Evolutionary conservation across 1,284 basidiomycete species (phyloP), one percentile per base, ranked within the genome.

Genomic region (Ganoderma lucidum): DNA sequence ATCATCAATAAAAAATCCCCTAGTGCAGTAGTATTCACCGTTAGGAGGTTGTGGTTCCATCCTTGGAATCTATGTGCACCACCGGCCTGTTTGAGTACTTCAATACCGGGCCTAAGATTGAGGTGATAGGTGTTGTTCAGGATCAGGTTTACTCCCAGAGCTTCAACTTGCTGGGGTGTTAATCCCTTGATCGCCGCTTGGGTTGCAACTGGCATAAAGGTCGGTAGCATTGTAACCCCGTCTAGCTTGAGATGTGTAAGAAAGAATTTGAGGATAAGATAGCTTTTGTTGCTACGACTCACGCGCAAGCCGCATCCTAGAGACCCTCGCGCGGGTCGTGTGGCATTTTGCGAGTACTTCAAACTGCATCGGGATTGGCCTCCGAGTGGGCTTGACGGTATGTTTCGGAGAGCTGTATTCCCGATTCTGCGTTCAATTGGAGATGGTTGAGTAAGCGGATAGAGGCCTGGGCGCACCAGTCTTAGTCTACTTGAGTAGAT

Each of bases 141-240:
- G 44, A 95, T 92, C 63, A 96, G 83, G 2, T 90, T 92, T 39
- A 94, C 84, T 1, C 93, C 94, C 1, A 95, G 83, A 2, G 90
- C 84, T 77, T 95, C 93, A 58, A 94, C 88, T 79, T 96, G 94
- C 65, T 93, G 90, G n/a, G 93, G 81, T 2, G 93, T 95, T 15
- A 96, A 81, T 3, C 94, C 94, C 79, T 96, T 96, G 76, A 96
- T 93, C 2, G 93, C 92, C 32, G 91, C 94, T 78, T 96, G 94
- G 4, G 94, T 96, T 3, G 93, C 94, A 6, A 96, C 94, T 15
- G 95, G 94, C 94, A 96, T 96, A 77, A 96, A 96, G 0, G 94
- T 94, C 0, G 94, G 94, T 12, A 95, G 82, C 83, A 91, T 88
- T 1, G 94, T 96, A 55, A 86, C 82, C 12, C 92, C 93, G 83